Conservation (phyloP, 441 rosid species). For the Jatropha podagrica region DNA sequence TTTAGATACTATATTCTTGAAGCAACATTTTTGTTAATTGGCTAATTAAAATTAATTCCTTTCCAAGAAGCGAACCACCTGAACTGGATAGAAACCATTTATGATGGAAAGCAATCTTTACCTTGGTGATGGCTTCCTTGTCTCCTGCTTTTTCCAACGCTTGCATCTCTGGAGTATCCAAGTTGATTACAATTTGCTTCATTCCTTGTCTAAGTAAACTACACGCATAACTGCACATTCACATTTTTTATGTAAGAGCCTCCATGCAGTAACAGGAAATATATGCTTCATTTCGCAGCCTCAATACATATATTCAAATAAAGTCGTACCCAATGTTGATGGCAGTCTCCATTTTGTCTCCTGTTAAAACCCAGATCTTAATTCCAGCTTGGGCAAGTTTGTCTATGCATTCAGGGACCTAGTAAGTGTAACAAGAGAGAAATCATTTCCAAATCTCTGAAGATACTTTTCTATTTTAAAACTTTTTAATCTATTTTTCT, state of each 20-base stretch:
- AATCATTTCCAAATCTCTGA: slow-evolving; percentile 8
- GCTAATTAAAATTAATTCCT: neutral
- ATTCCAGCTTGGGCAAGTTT: slow-evolving; percentile 99
- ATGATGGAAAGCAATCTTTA: slow-evolving; percentile 24
- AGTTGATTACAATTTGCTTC: slow-evolving; percentile 81
- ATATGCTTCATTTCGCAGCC: neutral
- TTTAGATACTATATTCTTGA: neutral
- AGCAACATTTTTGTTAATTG: neutral
- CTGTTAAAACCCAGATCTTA: slow-evolving; percentile 96
- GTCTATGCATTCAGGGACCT: slow-evolving; percentile 98
- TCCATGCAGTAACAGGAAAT: slow-evolving; percentile 14
- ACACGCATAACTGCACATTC: slow-evolving; percentile 73
- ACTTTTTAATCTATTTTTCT: slow-evolving; percentile 24
- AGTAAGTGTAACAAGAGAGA: slow-evolving; percentile 17
- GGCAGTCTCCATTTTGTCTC: slow-evolving; percentile 99
- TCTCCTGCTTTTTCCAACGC: slow-evolving; percentile 69
- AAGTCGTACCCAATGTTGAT: slow-evolving; percentile 85
- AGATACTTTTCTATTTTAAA: slow-evolving; percentile 13
- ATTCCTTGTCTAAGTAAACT: slow-evolving; percentile 96
- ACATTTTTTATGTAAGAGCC: slow-evolving; percentile 31
- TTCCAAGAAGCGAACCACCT: neutral
- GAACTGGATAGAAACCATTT: neutral
- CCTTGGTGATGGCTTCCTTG: slow-evolving; percentile 57
- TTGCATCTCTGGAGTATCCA: slow-evolving; percentile 63
- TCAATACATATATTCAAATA: slow-evolving; percentile 21